Evolutionary conservation across 331 rosid genomes (phyloP).

Genomic region (Stylosanthes scabra): DNA sequence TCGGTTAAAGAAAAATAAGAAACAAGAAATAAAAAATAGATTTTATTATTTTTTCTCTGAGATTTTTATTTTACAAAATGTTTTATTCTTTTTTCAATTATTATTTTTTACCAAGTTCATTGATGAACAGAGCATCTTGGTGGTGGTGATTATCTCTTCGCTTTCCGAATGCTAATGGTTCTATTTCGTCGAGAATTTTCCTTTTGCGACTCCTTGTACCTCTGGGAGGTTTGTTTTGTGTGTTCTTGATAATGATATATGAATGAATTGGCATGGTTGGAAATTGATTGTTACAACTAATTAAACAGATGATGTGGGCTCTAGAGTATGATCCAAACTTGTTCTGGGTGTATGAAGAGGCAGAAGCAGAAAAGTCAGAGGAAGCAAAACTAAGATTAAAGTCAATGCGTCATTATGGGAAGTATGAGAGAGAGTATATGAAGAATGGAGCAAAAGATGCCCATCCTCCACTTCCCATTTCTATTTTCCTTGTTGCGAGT

Average conservation of each 20-base stretch:
- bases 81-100: too few relatives aligned
- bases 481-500: conserved; percentile 94
- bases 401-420: conserved; percentile 87
- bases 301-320: conserved; percentile 99
- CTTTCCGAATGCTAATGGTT: conserved; percentile 99
- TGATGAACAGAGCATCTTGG: conserved; percentile 81
- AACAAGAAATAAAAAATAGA: too few relatives aligned
- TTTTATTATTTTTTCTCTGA: too few relatives aligned
- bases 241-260: too few relatives aligned
- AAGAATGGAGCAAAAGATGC: conserved; percentile 48
- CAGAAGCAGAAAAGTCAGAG: conserved; percentile 59
- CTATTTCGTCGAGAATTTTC: conserved; percentile 97
- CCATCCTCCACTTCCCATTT: conserved; percentile 90
- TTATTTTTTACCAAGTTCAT: background rate
- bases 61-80: too few relatives aligned
- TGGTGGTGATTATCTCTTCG: conserved; percentile 96
- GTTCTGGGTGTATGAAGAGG: conserved; percentile 68
- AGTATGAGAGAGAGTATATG: conserved; percentile 86
- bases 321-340: conserved; percentile 88
- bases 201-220: conserved; percentile 94
- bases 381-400: conserved; percentile 70
- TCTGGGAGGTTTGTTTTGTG: conserved; percentile 94
- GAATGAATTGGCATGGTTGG: too few relatives aligned
- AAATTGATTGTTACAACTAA: too few relatives aligned
- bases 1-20: too few relatives aligned